Evolutionary conservation across 2,329 filamentous ascomycete genomes (phyloP).

Genomic region (Xylariaceae sp.): DNA sequence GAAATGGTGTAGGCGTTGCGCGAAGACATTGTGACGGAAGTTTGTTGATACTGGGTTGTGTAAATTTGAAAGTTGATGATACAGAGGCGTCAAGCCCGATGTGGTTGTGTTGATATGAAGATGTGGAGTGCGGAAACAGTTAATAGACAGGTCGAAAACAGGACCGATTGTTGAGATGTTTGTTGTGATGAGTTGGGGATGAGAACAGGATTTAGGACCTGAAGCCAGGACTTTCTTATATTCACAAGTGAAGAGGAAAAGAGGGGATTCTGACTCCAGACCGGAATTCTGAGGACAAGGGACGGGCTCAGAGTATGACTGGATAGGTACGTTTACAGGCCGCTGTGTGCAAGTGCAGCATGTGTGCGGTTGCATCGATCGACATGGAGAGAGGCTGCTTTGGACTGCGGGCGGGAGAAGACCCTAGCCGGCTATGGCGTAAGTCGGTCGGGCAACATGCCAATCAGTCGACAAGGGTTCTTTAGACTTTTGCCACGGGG

Average conservation of each 20-base stretch:
- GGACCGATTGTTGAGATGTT: background rate
- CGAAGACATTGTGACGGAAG: constrained; percentile 18
- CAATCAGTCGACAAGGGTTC: constrained; percentile 21
- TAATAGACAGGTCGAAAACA: background rate
- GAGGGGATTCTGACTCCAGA: constrained; percentile 22
- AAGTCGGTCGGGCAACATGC: constrained; percentile 16
- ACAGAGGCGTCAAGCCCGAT: background rate
- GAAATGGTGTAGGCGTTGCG: constrained; percentile 16
- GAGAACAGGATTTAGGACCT: background rate
- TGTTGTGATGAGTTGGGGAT: background rate
- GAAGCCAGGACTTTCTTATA: constrained; percentile 16
- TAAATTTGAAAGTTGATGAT: background rate
- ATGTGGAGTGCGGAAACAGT: background rate
- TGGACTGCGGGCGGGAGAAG: constrained; percentile 17
- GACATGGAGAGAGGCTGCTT: constrained; percentile 21
- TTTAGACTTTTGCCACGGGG: constrained; percentile 22
- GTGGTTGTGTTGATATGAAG: background rate
- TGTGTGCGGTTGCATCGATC: constrained; percentile 16
- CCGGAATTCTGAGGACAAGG: constrained; percentile 1
- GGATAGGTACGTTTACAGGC: constrained; percentile 1
- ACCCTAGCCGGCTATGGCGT: constrained; percentile 22
- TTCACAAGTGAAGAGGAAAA: constrained; percentile 10
- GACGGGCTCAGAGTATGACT: background rate
- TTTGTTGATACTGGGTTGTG: background rate
- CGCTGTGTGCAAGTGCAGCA: too few species aligned